phyloP scores from a whole-genome alignment of 2,329 filamentous ascomycete genomes.

The Exophiala alcalophila region DNA sequence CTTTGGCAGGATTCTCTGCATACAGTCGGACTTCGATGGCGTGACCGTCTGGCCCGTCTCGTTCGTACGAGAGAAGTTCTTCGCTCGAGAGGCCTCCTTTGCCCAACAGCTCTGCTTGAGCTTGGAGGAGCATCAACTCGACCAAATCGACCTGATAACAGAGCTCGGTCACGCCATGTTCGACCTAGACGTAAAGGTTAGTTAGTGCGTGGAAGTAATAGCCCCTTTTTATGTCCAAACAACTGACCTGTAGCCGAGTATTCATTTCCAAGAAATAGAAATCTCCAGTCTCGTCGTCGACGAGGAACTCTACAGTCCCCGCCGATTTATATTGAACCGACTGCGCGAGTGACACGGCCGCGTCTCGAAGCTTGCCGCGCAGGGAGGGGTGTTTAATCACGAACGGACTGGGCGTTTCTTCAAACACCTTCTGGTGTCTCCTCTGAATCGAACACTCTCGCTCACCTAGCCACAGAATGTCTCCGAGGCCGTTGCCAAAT shows the following conservation, averaged over 20 bases:
- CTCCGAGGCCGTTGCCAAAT: slow-evolving; percentile 76
- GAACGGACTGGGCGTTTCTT: slow-evolving; percentile 80
- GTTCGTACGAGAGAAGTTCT: slow-evolving; percentile 43
- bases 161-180: slow-evolving; percentile 56
- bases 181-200: no score
- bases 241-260: slow-evolving; percentile 52
- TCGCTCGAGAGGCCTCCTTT: slow-evolving; percentile 43
- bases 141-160: slow-evolving; percentile 55
- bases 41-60: slow-evolving; percentile 41
- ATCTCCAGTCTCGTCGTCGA: slow-evolving; percentile 74
- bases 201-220: no score
- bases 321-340: slow-evolving; percentile 70
- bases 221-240: no score
- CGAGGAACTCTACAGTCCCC: slow-evolving; percentile 85
- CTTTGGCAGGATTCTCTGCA: slow-evolving; percentile 56
- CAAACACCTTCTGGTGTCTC: slow-evolving; percentile 84
- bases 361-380: slow-evolving; percentile 60
- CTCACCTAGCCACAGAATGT: slow-evolving; percentile 79
- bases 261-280: slow-evolving; percentile 69
- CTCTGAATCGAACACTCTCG: slow-evolving; percentile 84
- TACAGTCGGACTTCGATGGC: slow-evolving; percentile 56
- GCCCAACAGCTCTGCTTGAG: slow-evolving; percentile 48
- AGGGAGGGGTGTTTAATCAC: slow-evolving; percentile 53
- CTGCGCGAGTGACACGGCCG: slow-evolving; percentile 65
- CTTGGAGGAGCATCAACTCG: slow-evolving; percentile 55